Conservation (phyloP, 805 yeast species). For the Metschnikowia lachancei region DNA sequence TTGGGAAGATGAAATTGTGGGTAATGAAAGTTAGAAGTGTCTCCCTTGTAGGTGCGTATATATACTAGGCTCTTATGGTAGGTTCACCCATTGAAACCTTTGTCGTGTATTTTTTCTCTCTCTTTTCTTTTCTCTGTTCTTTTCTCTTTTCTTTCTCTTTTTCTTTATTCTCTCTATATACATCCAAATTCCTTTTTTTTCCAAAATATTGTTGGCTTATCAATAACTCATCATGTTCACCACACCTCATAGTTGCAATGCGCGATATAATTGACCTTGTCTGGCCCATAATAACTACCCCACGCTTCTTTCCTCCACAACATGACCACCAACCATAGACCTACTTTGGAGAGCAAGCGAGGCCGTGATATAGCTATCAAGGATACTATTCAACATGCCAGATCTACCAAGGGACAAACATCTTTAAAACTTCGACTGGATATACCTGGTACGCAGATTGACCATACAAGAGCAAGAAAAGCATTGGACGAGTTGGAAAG, state of each 20-base stretch:
- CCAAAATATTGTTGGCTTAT: no score
- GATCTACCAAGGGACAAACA: slow-evolving; percentile 33
- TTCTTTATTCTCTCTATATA: no score
- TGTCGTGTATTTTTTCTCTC: neutral
- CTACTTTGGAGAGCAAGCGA: slow-evolving; percentile 41
- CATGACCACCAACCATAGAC: slow-evolving; percentile 46
- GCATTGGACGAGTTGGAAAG: slow-evolving; percentile 26
- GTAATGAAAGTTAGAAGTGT: slow-evolving; percentile 24
- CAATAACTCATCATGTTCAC: no score
- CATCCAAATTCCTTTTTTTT: no score
- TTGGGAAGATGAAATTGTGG: slow-evolving; percentile 53
- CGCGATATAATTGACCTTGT: no score
- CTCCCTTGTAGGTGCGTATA: neutral
- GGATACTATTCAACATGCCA: slow-evolving; percentile 36
- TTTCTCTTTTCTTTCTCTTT: no score
- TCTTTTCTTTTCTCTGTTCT: neutral
- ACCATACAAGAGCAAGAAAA: slow-evolving; percentile 15
- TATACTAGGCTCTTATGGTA: no score
- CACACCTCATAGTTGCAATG: no score
- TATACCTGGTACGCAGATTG: slow-evolving; percentile 17
- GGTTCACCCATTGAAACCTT: neutral
- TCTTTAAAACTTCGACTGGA: slow-evolving; percentile 34
- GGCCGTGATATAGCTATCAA: slow-evolving; percentile 33
- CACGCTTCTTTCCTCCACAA: neutral
- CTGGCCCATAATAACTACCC: neutral